These are phyloP conservation scores for Athelia sp. DNA, from an alignment of 1,284 basidiomycete genomes.

Conservation along the genomic window DNA sequence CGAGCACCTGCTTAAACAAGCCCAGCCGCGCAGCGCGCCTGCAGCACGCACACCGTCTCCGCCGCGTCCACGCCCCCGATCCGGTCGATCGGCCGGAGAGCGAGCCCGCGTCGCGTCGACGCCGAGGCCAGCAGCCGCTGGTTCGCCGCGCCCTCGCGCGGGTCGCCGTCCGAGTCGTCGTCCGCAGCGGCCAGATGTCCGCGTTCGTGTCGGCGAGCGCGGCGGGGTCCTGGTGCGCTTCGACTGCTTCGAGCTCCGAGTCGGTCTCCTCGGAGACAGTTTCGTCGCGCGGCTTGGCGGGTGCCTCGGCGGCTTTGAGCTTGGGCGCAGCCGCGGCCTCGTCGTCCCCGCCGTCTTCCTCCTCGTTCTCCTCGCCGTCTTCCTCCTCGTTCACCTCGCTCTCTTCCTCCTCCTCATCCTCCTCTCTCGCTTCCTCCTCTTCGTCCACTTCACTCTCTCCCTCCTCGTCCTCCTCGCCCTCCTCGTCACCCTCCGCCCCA, in stretches of 20 bases:
- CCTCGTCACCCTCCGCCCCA: too few species aligned
- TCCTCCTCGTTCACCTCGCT: slow-evolving; percentile 19
- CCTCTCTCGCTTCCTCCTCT: slow-evolving; percentile 40
- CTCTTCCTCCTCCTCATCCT: slow-evolving; percentile 63
- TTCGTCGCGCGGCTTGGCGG: too few species aligned
- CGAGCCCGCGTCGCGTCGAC: too few species aligned
- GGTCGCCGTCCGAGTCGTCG: too few species aligned
- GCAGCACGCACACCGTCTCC: slow-evolving; percentile 66
- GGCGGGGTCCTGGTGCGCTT: too few species aligned
- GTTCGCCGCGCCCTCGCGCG: too few species aligned
- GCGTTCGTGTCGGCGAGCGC: too few species aligned
- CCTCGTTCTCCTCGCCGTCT: slow-evolving; percentile 27
- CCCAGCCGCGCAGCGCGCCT: slow-evolving; percentile 69
- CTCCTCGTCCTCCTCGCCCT: slow-evolving; percentile 30
- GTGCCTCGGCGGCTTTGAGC: slow-evolving; percentile 51
- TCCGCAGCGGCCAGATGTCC: too few species aligned
- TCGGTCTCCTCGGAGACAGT: too few species aligned
- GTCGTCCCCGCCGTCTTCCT: slow-evolving; percentile 16
- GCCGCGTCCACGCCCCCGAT: slow-evolving; percentile 78
- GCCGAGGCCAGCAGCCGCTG: too few species aligned
- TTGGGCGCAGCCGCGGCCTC: slow-evolving; percentile 25
- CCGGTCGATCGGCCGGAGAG: slow-evolving; percentile 52
- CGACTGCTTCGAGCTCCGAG: too few species aligned
- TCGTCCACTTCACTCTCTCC: too few species aligned
- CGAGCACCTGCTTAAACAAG: slow-evolving; percentile 73